phyloP scores from a whole-genome alignment of 2,329 filamentous ascomycete species.

The Sclerotinia minor region DNA sequence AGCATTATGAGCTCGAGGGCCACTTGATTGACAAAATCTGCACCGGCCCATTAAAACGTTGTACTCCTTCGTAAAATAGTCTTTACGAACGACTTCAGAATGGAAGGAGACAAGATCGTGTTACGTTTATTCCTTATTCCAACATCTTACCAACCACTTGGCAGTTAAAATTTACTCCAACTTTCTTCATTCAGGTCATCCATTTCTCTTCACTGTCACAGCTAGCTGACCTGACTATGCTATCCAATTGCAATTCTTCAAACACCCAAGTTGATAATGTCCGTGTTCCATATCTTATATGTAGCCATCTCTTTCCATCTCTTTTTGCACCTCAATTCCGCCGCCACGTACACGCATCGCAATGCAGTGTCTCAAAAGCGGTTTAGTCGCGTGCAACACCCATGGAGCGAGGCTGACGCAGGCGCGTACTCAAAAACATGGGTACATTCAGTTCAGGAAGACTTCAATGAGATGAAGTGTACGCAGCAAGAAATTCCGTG shows the following conservation, averaged over 20 bases:
- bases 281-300: too few relatives aligned
- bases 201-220: too few relatives aligned
- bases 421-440: background rate
- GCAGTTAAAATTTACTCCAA: background rate
- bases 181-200: background rate
- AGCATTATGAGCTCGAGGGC: too few relatives aligned
- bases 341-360: background rate
- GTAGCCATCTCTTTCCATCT: background rate
- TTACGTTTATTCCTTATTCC: too few relatives aligned
- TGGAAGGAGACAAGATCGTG: too few relatives aligned
- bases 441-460: background rate
- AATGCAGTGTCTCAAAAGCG: slow-evolving; percentile 12
- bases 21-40: too few relatives aligned
- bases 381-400: slow-evolving; percentile 6
- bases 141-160: background rate
- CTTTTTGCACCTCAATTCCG: background rate
- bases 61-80: too few relatives aligned
- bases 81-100: too few relatives aligned
- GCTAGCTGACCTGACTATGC: too few relatives aligned
- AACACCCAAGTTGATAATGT: background rate
- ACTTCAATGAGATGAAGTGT: background rate
- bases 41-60: too few relatives aligned
- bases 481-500: background rate
- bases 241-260: background rate
- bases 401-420: slow-evolving; percentile 1